phyloP scores from a whole-genome alignment of 306 rosid species.

The Malus orientalis region DNA sequence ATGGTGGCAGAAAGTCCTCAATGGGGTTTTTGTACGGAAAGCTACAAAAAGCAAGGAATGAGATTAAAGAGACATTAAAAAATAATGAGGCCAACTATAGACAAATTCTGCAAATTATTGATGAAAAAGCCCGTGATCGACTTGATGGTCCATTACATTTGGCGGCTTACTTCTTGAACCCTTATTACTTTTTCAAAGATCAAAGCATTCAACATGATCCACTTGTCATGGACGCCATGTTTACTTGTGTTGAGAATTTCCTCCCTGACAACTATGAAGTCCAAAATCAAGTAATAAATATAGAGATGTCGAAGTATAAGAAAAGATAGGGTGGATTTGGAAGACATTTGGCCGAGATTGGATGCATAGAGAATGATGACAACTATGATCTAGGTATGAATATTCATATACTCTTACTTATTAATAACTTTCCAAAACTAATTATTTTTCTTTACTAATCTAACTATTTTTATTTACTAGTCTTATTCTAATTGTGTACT shows the following conservation, averaged over 20 bases:
- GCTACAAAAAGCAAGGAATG: background rate
- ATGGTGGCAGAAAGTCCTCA: background rate
- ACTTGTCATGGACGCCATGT: background rate
- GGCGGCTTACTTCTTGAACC: background rate
- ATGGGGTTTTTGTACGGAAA: background rate
- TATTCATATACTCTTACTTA: no score
- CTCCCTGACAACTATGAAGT: background rate
- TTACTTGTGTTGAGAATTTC: background rate
- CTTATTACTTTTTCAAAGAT: background rate
- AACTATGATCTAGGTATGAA: background rate
- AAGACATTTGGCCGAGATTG: background rate
- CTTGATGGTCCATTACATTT: background rate
- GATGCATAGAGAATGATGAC: background rate
- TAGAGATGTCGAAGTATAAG: background rate
- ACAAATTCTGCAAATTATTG: background rate
- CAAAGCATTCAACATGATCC: background rate
- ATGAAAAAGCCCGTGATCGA: background rate
- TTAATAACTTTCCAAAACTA: no score
- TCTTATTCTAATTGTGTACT: background rate
- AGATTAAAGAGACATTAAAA: background rate
- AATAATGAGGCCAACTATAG: background rate
- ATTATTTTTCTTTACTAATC: no score
- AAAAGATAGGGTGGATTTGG: background rate
- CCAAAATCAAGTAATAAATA: background rate
- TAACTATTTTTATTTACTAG: no score